phyloP scores from a whole-genome alignment of 306 rosid genomes.

The Casuarina equisetifolia region DNA sequence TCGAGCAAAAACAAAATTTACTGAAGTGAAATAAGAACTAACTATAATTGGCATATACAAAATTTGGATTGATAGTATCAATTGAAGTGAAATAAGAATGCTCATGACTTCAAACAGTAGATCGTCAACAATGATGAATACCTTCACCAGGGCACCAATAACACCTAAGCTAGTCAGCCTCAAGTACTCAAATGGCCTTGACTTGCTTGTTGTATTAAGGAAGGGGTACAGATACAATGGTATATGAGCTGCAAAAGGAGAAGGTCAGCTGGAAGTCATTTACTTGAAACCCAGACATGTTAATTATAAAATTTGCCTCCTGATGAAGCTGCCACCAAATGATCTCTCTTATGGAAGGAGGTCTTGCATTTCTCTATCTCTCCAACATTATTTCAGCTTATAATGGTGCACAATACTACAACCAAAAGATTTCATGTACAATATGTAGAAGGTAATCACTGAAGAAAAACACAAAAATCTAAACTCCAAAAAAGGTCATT shows the following conservation, averaged over 20 bases:
- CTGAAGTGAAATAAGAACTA: too few species aligned
- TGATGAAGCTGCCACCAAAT: not conserved
- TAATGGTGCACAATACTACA: not conserved
- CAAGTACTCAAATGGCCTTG: conserved; percentile 75
- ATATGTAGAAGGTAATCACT: not conserved
- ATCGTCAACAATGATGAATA: conserved; percentile 30
- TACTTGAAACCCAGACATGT: conserved; percentile 1
- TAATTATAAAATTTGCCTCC: conserved; percentile 1
- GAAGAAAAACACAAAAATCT: not conserved
- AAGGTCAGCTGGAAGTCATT: conserved; percentile 10
- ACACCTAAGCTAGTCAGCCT: conserved; percentile 90
- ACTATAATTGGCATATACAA: not conserved
- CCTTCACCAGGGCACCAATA: conserved; percentile 91
- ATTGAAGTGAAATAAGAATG: not conserved
- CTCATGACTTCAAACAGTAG: conserved; percentile 12
- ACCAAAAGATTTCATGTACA: not conserved
- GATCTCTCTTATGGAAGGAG: not conserved
- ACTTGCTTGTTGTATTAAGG: conserved; percentile 73
- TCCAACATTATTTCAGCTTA: not conserved
- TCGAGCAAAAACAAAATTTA: not conserved
- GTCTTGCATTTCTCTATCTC: not conserved
- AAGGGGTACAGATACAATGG: conserved; percentile 81
- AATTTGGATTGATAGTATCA: not conserved
- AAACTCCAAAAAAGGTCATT: not conserved
- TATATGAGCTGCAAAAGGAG: conserved; percentile 68